These are phyloP conservation scores for Picea glauca DNA, from an alignment of 75 land plant genomes.

Conservation along the genomic window DNA sequence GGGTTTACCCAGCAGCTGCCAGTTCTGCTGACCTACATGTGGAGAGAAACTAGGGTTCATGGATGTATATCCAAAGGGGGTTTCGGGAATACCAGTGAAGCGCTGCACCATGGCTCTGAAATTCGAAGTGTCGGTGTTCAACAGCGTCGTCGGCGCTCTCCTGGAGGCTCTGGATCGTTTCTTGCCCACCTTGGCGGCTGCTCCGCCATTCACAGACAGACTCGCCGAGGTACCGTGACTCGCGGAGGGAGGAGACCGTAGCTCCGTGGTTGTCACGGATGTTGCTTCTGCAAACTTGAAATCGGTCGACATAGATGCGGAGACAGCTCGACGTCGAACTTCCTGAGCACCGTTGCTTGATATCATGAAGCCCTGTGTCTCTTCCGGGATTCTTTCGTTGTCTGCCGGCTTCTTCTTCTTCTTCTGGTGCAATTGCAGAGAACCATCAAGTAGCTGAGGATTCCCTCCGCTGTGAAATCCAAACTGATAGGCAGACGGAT, in stretches of 20 bases:
- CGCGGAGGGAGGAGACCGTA: conserved; percentile 6
- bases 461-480: no score
- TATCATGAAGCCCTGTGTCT: neutral
- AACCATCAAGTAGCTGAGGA: no score
- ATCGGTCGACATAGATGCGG: neutral
- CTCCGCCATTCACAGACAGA: neutral
- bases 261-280: conserved; percentile 3
- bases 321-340: neutral
- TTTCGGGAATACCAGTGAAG: conserved; percentile 59
- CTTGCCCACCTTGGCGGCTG: conserved; percentile 18
- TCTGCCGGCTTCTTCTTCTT: neutral
- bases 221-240: neutral
- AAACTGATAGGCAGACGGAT: no score
- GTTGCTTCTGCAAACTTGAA: neutral
- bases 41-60: no score
- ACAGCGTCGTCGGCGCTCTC: conserved; percentile 51
- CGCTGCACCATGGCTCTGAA: conserved; percentile 77
- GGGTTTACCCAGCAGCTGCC: no score
- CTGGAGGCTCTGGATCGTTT: conserved; percentile 41
- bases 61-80: neutral
- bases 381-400: neutral
- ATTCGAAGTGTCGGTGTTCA: conserved; percentile 53
- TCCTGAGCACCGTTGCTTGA: neutral
- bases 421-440: neutral
- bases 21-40: neutral